Evolutionary conservation across 1,139 yeast species (phyloP), one percentile per base, ranked within the genome.

Genomic region (Yamadazyma triangularis): DNA sequence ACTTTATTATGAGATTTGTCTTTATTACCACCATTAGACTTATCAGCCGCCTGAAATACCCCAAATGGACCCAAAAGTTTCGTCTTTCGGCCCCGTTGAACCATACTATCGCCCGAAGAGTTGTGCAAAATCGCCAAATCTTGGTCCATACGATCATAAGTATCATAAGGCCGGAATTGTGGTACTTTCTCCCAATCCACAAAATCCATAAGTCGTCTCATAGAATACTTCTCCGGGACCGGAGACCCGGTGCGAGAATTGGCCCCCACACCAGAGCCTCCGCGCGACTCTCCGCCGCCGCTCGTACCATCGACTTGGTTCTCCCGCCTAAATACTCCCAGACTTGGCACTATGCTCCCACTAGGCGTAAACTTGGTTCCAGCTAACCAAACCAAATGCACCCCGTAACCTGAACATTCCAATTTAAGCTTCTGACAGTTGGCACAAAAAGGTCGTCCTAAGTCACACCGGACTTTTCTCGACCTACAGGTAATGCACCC

Each of bases 51-150:
- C 20, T 18, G 6, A 47, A 88, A 86, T 1, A 85, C 94, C 1
- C 95, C 95, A 61, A 87, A 88, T 8, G 94, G 94, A 0, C 95
- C 95, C 31, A 73, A 57, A 10, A 74, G 51, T 56, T 75, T 70
- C 0, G 93, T 80, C 35, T 70, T 69, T 2, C 65, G 64, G 19
- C 58, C 60, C 4, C 31, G 31, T 13, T 45, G 44, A 1, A 60
- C 64, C 30, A 72, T 53, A 4, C 47, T 41, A 32, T 63, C 64
- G 22, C 54, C 50, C 8, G 68, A 64, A 4, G 81, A 75, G 19
- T 73, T 60, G 45, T 84, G 85, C 19, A 87, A 59, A 8, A 70
- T 59, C 6, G 77, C 71, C 30, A 88, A 60, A 44, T 84, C 88
- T 27, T 66, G 61, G 50, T 87, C 95, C 79, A 88, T 80, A 25